Percentiles rank a stretch among this genome's conserved stretches.
These are phyloP conservation scores for Septoria petroselini DNA, from an alignment of 2,329 filamentous ascomycete genomes.

Conservation along the genomic window DNA sequence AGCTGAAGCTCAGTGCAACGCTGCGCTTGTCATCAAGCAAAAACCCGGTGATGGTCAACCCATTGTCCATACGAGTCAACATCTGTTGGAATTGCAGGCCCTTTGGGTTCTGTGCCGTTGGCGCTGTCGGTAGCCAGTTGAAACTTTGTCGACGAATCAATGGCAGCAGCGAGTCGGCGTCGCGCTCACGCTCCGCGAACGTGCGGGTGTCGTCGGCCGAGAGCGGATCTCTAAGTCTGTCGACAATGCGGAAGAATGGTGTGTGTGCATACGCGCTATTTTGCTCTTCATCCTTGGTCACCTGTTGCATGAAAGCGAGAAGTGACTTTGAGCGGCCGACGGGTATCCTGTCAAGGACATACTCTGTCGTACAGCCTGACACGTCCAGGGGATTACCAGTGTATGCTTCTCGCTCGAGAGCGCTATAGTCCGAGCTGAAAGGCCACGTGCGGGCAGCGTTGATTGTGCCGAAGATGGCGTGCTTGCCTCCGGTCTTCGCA, in stretches of 20 bases:
- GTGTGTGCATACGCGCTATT: constrained; percentile 34
- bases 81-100: constrained; percentile 35
- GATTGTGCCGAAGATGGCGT: constrained; percentile 37
- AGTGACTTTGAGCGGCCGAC: constrained; percentile 28
- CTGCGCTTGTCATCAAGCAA: constrained; percentile 34
- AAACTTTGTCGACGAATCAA: constrained; percentile 35
- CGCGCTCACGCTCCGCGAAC: constrained; percentile 32
- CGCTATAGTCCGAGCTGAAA: constrained; percentile 33
- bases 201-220: constrained; percentile 31
- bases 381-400: constrained; percentile 36
- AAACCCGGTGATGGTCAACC: constrained; percentile 36
- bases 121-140: constrained; percentile 37
- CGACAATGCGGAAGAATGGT: constrained; percentile 35
- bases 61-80: constrained; percentile 37
- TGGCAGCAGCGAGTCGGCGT: constrained; percentile 33
- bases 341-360: constrained; percentile 35
- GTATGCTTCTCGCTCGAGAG: constrained; percentile 32
- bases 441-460: constrained; percentile 38
- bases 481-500: constrained; percentile 31
- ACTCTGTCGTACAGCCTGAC: constrained; percentile 38
- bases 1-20: constrained; percentile 33
- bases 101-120: constrained; percentile 31
- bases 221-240: constrained; percentile 32
- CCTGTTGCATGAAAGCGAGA: constrained; percentile 34
- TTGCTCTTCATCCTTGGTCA: constrained; percentile 34